phyloP scores from a whole-genome alignment of 805 yeast genomes.

The Saccharomycopsis sp. region DNA sequence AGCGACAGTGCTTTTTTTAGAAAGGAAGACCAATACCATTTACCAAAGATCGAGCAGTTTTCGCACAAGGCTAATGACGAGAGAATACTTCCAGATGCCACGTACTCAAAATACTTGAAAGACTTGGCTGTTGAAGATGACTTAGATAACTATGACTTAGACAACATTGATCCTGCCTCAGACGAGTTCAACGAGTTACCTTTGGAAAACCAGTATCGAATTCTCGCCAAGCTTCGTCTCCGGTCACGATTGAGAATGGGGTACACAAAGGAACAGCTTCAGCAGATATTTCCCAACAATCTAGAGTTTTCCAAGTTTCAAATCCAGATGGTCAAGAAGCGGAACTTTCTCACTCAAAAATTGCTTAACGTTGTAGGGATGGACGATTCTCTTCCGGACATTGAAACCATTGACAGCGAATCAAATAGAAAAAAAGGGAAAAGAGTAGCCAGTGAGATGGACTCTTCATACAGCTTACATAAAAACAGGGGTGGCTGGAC shows the following conservation, averaged over 20 bases:
- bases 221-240: slow-evolving; percentile 72
- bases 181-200: slow-evolving; percentile 73
- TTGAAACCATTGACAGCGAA: slow-evolving; percentile 20
- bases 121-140: slow-evolving; percentile 43
- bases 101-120: slow-evolving; percentile 52
- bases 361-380: slow-evolving; percentile 79
- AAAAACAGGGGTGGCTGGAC: slow-evolving; percentile 83
- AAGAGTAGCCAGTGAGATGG: slow-evolving; percentile 79
- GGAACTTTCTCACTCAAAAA: slow-evolving; percentile 85
- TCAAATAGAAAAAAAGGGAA: slow-evolving; percentile 26
- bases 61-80: slow-evolving; percentile 51
- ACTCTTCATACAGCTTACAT: slow-evolving; percentile 65
- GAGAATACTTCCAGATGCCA: slow-evolving; percentile 69
- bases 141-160: slow-evolving; percentile 62
- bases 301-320: slow-evolving; percentile 91
- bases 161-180: slow-evolving; percentile 77
- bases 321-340: slow-evolving; percentile 82
- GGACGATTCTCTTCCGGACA: slow-evolving; percentile 41
- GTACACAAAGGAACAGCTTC: slow-evolving; percentile 81
- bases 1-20: slow-evolving; percentile 33
- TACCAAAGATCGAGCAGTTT: slow-evolving; percentile 63
- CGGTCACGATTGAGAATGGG: slow-evolving; percentile 94
- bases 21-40: slow-evolving; percentile 74
- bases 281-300: slow-evolving; percentile 71
- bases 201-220: slow-evolving; percentile 78